These are phyloP conservation scores for Alternaria sp. DNA, from an alignment of 2,329 filamentous ascomycete species.

Conservation along the genomic window DNA sequence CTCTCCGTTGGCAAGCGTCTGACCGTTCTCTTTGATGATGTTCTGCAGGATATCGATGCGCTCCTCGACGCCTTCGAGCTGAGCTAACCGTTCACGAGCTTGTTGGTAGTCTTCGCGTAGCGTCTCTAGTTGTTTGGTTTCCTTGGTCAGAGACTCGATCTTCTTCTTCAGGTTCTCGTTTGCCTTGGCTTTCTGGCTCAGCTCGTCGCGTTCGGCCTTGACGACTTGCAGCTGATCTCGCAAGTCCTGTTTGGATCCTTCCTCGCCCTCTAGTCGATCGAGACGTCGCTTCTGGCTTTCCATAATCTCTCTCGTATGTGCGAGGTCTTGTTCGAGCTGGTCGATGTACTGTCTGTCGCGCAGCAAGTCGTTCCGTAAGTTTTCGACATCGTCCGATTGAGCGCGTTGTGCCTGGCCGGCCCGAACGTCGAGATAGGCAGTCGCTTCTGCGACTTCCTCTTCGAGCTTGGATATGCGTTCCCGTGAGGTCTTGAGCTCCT, in stretches of 20 bases:
- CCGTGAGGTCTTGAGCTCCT: slow-evolving; percentile 51
- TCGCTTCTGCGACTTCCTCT: slow-evolving; percentile 56
- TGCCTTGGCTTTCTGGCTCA: slow-evolving; percentile 56
- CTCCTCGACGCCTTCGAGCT: slow-evolving; percentile 54
- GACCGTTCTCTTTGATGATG: slow-evolving; percentile 59
- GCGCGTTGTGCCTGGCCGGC: slow-evolving; percentile 45
- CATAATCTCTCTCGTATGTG: slow-evolving; percentile 51
- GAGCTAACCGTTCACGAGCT: slow-evolving; percentile 52
- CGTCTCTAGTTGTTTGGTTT: slow-evolving; percentile 52
- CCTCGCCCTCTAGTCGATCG: slow-evolving; percentile 51
- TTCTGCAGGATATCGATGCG: slow-evolving; percentile 54
- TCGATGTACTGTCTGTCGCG: slow-evolving; percentile 58
- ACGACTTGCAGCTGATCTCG: slow-evolving; percentile 59
- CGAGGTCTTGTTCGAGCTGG: slow-evolving; percentile 56
- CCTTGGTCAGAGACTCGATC: slow-evolving; percentile 57
- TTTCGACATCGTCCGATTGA: slow-evolving; percentile 52
- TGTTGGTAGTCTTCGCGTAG: slow-evolving; percentile 55
- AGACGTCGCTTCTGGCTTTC: slow-evolving; percentile 56
- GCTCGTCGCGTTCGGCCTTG: slow-evolving; percentile 56
- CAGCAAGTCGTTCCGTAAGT: slow-evolving; percentile 52
- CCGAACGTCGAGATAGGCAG: slow-evolving; percentile 52
- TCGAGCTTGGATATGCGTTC: slow-evolving; percentile 54
- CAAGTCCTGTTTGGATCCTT: slow-evolving; percentile 55
- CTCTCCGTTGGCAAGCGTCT: slow-evolving; percentile 58
- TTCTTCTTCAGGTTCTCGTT: slow-evolving; percentile 62